Percentiles rank a stretch among this genome's conserved stretches.
phyloP scores from a whole-genome alignment of 768 basidiomycete species.

The Boletus vinaceobasis region DNA sequence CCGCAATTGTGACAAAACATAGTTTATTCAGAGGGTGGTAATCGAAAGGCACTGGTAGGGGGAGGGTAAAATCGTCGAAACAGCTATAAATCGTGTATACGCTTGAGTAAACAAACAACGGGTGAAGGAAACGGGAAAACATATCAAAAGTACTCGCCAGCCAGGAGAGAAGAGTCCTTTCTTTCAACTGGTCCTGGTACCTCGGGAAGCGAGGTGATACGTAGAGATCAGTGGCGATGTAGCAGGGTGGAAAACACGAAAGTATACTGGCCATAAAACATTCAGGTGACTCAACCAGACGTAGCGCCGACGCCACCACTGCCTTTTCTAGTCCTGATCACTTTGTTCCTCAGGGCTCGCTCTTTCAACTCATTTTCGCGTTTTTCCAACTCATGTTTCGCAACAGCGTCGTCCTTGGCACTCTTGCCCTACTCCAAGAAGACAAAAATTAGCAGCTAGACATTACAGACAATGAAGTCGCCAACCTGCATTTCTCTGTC shows the following conservation, averaged over 20 bases:
- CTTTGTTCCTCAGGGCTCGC: constrained; percentile 78
- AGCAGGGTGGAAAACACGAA: constrained; percentile 12
- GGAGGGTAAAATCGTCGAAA: constrained; percentile 9
- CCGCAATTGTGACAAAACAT: constrained; percentile 9
- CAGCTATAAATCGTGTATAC: constrained; percentile 19
- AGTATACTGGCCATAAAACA: constrained; percentile 18
- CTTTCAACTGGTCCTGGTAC: constrained; percentile 23
- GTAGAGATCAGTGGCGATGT: constrained; percentile 21
- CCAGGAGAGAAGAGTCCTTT: constrained; percentile 18
- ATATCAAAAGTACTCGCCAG: constrained; percentile 20
- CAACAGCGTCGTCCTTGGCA: constrained; percentile 3
- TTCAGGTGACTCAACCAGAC: constrained; percentile 19
- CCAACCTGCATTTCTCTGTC: constrained; percentile 33
- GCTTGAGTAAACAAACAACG: constrained; percentile 20
- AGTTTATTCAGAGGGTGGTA: constrained; percentile 19
- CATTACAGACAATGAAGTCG: constrained; percentile 5
- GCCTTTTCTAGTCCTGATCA: constrained; percentile 64
- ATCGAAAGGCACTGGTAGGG: constrained; percentile 18
- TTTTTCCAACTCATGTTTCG: constrained; percentile 52
- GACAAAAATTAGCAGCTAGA: constrained; percentile 7
- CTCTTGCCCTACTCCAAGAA: constrained; percentile 20
- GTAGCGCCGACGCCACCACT: constrained; percentile 23
- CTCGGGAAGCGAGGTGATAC: constrained; percentile 19
- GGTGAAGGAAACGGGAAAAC: constrained; percentile 5
- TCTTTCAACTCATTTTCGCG: constrained; percentile 82